Percentiles rank a stretch among this genome's conserved stretches.
These are phyloP conservation scores for Gracilaria domingensis DNA, from an alignment of 23 red algal genomes.

Conservation along the genomic window DNA sequence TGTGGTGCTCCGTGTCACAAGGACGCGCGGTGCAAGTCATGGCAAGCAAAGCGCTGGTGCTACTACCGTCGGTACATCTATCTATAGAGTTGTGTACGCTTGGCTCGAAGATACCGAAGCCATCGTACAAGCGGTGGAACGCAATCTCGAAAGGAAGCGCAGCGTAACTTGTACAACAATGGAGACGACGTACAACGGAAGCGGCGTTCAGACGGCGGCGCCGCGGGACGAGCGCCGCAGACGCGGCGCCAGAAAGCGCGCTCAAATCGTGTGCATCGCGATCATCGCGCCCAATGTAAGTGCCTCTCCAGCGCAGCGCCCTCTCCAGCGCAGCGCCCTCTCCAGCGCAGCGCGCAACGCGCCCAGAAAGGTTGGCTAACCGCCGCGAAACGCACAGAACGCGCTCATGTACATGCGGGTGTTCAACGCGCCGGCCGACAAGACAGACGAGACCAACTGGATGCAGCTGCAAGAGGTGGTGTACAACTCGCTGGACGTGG, in stretches of 20 bases:
- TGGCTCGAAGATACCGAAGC: no score
- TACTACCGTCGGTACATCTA: no score
- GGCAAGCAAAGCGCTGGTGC: no score
- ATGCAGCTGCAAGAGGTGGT: conserved; percentile 80
- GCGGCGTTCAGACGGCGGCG: not conserved
- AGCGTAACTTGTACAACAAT: not conserved
- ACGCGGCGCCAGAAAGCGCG: not conserved
- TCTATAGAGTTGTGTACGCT: no score
- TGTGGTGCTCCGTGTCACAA: no score
- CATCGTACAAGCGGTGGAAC: no score
- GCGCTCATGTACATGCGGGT: conserved; percentile 56
- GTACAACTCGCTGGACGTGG: conserved; percentile 81
- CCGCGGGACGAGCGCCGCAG: not conserved
- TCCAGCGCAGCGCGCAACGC: not conserved
- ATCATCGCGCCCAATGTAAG: conserved; percentile 33
- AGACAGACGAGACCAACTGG: conserved; percentile 17
- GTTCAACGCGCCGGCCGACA: conserved; percentile 21
- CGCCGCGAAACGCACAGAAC: conserved; percentile 15
- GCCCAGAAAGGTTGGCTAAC: not conserved
- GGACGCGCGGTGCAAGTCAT: not conserved
- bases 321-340: no score
- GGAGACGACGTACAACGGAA: not conserved
- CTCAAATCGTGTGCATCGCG: conserved; percentile 30
- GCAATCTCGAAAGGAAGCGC: no score
- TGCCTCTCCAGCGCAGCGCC: not conserved